Percentiles rank a stretch among this genome's conserved stretches.
Conservation (phyloP, 179 eudicot species). For the Carnegiea gigantea region DNA sequence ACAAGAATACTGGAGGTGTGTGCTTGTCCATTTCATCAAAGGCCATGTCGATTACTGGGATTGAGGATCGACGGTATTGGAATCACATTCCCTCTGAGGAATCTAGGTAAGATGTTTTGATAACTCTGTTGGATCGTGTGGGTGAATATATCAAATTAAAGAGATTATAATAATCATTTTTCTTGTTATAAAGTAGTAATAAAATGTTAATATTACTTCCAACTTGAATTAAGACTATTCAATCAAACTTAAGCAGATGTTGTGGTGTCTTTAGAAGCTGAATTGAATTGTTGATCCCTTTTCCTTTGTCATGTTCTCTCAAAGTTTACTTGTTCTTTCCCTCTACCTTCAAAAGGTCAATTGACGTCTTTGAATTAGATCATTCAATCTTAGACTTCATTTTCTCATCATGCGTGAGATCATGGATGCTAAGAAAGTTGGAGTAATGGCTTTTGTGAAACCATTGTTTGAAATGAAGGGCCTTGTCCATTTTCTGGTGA, state of each 20-base stretch:
- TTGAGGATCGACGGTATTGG: constrained; percentile 82
- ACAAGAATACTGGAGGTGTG: constrained; percentile 68
- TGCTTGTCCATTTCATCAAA: constrained; percentile 61
- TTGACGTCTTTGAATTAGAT: not conserved
- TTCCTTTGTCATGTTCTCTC: too few species aligned
- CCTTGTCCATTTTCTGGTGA: too few species aligned
- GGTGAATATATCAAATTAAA: not conserved
- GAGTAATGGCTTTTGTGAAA: not conserved
- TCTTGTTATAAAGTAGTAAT: too few species aligned
- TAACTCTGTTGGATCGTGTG: not conserved
- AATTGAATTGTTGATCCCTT: too few species aligned
- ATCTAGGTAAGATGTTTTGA: constrained; percentile 52
- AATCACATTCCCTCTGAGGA: constrained; percentile 67
- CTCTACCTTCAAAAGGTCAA: not conserved
- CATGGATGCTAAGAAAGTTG: not conserved
- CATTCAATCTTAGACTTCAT: not conserved
- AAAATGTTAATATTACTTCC: too few species aligned
- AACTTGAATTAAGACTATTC: too few species aligned
- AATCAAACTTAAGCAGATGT: too few species aligned
- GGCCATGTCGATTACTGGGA: constrained; percentile 68
- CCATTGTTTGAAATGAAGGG: not conserved
- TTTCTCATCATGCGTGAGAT: not conserved
- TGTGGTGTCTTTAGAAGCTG: too few species aligned
- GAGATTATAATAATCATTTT: too few species aligned
- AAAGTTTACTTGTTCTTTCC: not conserved